Evolutionary conservation across 192 early-diverging fungal species (phyloP).

Genomic region (Coemansia sp.): DNA sequence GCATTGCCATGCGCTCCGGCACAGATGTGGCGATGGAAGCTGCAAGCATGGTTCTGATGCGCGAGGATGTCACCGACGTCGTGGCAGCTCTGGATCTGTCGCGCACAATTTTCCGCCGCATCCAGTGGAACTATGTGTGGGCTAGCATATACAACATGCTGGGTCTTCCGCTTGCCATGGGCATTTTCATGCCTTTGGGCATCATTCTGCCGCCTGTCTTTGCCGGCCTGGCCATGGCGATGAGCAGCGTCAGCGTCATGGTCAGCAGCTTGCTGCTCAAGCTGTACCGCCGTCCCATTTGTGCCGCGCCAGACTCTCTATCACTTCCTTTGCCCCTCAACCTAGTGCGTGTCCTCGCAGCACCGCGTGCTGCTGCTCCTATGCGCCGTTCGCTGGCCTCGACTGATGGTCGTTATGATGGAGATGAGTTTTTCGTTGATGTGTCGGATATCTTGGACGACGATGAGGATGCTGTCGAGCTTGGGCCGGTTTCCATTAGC

Average conservation of each 20-base stretch:
- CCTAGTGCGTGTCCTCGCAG: conserved; percentile 34
- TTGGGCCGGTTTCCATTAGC: neutral
- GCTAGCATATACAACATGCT: conserved; percentile 87
- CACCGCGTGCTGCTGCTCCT: conserved; percentile 13
- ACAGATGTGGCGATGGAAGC: conserved; percentile 97
- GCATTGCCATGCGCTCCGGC: conserved; percentile 85
- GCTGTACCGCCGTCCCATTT: conserved; percentile 57
- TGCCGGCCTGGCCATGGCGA: conserved; percentile 93
- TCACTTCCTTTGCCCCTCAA: conserved; percentile 18
- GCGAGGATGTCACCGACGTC: conserved; percentile 81
- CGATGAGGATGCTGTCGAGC: conserved; percentile 18
- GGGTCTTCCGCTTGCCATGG: conserved; percentile 94
- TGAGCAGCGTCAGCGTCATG: conserved; percentile 90
- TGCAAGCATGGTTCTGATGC: conserved; percentile 90
- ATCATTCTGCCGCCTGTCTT: conserved; percentile 85
- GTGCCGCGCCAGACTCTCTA: conserved; percentile 25
- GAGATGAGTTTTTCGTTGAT: conserved; percentile 31
- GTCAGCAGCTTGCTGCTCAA: conserved; percentile 83
- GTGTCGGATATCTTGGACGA: conserved; percentile 20
- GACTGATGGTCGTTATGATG: neutral
- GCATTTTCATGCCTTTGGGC: conserved; percentile 83
- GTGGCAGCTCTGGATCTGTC: conserved; percentile 84
- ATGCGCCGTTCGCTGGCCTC: neutral
- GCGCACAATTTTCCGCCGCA: conserved; percentile 79
- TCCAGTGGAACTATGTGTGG: conserved; percentile 86